Evolutionary conservation across 1,284 basidiomycete genomes (phyloP), one percentile per base, ranked within the genome.

Genomic region (Inonotus hispidus): DNA sequence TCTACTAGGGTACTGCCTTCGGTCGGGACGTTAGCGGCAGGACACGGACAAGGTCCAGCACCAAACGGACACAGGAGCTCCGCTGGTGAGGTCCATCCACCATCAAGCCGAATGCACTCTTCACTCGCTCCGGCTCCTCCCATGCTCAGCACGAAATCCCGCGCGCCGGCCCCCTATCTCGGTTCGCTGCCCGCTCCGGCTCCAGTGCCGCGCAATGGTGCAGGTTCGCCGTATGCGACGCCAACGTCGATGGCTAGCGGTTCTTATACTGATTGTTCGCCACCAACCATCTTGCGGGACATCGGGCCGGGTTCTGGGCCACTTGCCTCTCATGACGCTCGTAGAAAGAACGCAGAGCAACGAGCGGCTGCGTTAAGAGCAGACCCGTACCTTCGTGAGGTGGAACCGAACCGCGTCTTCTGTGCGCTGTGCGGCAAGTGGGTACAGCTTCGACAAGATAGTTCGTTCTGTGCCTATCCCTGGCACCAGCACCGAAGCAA

Each of bases 401-500:
- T 91, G 43, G 87, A 90, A 67, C 82, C 87, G 0, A 88, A 87
- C 68, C 77, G 86, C 25, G 87, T 90, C 0, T 88, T 89, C 68
- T 90, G 88, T 68, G 77, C 77, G 3, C 71, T 89, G 1, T 90
- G 88, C 69, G 77, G 80, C 66, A 90, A 90, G 71, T 90, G 88
- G 88, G 87, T 90, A 0, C 87, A 88, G 69, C 76, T 90, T 29
- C 72, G 88, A 53, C 87, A 89, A 69, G 87, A 90, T 66, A 80
- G 78, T 62, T 82, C 82, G 50, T 90, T 84, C 69, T 90, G 88
- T 65, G 85, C 87, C 53, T 88, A 89, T 70, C 87, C 88, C 25
- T 90, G 88, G 87, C 68, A 82, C 59, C 86, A 88, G 71, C 87
- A 90, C 69, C 79, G 84, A n/a, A 79, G 76, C 45, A 89, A 88